Evolutionary conservation across 768 basidiomycete genomes (phyloP).

Genomic region (Lactarius hengduanensis): DNA sequence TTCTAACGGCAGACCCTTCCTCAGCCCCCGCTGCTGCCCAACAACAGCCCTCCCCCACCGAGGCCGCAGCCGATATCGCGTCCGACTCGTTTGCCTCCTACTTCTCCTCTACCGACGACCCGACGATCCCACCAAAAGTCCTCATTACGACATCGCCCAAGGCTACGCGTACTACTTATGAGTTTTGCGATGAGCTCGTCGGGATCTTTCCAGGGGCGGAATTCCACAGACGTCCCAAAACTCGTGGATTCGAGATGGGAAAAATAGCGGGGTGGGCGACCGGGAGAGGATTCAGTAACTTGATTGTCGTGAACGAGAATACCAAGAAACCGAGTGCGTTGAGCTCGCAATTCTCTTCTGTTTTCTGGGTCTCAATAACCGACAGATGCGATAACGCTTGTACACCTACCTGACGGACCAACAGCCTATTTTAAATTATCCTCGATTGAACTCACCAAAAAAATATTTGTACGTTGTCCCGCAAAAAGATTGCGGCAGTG

Average conservation of each 20-base stretch:
- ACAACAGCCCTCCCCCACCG: constrained; percentile 45
- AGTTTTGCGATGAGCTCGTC: constrained; percentile 89
- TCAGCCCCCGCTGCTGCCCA: constrained; percentile 30
- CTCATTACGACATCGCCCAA: constrained; percentile 89
- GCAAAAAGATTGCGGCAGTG: not conserved
- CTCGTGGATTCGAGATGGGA: constrained; percentile 88
- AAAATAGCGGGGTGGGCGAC: constrained; percentile 92
- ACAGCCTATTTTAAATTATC: constrained; percentile 95
- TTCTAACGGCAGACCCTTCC: constrained; percentile 54
- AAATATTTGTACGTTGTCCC: constrained; percentile 67
- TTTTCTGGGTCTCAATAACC: constrained; percentile 14
- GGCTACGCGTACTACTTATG: constrained; percentile 85
- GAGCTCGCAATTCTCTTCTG: constrained; percentile 10
- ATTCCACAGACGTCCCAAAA: constrained; percentile 81
- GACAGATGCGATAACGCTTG: constrained; percentile 87
- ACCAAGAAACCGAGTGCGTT: constrained; percentile 79
- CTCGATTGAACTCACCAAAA: constrained; percentile 79
- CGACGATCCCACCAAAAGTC: constrained; percentile 76
- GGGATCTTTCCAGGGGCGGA: constrained; percentile 91
- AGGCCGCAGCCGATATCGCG: constrained; percentile 64
- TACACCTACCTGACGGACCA: constrained; percentile 88
- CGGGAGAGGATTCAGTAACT: constrained; percentile 80
- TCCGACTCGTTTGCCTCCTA: constrained; percentile 78
- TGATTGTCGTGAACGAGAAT: constrained; percentile 94
- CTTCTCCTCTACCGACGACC: constrained; percentile 65